phyloP scores from a whole-genome alignment of 1,139 yeast genomes.

The Suhomyces panamericanus region DNA sequence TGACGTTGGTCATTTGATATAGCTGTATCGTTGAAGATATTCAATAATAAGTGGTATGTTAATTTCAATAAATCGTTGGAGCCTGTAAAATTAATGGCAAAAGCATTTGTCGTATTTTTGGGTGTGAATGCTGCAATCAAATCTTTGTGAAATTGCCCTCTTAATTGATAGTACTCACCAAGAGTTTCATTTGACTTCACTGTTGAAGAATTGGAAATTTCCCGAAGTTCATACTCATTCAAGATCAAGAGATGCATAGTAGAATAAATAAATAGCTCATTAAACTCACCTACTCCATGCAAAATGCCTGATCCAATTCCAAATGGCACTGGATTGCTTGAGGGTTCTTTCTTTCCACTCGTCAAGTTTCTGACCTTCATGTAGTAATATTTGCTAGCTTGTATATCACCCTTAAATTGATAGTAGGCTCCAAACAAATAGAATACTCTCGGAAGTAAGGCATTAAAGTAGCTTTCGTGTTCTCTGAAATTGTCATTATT shows the following conservation, averaged over 20 bases:
- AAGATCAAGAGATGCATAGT: slow-evolving; percentile 28
- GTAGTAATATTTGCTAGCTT: slow-evolving; percentile 40
- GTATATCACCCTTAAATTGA: slow-evolving; percentile 37
- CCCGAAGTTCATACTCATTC: slow-evolving; percentile 25
- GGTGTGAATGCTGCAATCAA: slow-evolving; percentile 20
- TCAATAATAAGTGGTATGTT: slow-evolving; percentile 14
- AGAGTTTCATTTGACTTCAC: slow-evolving; percentile 9
- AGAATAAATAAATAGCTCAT: slow-evolving; percentile 30
- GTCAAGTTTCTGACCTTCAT: slow-evolving; percentile 28
- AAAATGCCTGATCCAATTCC: slow-evolving; percentile 26
- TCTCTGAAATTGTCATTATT: slow-evolving; percentile 32
- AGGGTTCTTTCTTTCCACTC: neutral
- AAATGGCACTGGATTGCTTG: slow-evolving; percentile 4
- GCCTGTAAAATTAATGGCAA: slow-evolving; percentile 21
- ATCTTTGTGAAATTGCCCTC: slow-evolving; percentile 21
- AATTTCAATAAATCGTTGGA: slow-evolving; percentile 18
- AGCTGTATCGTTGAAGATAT: slow-evolving; percentile 12
- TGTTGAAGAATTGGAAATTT: slow-evolving; percentile 10
- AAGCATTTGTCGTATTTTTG: slow-evolving; percentile 20
- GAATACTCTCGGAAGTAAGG: slow-evolving; percentile 34
- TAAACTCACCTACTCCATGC: slow-evolving; percentile 19
- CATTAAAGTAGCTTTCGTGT: slow-evolving; percentile 33
- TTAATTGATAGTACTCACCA: slow-evolving; percentile 16
- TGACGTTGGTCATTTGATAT: slow-evolving; percentile 2
- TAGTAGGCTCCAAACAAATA: slow-evolving; percentile 40